Conservation (phyloP, 2,329 filamentous ascomycete genomes). For the Sclerotinia trifoliorum region DNA sequence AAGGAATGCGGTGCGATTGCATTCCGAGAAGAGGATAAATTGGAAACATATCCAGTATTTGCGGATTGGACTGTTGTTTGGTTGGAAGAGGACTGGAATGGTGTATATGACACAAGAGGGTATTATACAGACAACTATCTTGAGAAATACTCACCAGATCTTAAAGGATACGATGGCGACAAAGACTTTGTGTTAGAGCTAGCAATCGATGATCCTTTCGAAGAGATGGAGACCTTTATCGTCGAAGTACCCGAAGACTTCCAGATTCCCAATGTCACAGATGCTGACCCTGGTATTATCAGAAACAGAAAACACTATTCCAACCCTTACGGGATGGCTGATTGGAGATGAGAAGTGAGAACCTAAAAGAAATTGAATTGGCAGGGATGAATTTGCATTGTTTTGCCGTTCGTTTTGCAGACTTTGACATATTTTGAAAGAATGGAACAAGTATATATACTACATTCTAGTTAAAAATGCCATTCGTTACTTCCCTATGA, state of each 20-base stretch:
- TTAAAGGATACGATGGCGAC: background rate
- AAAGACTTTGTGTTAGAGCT: background rate
- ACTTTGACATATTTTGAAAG: background rate
- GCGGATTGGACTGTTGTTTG: conserved; percentile 12
- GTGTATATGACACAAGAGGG: background rate
- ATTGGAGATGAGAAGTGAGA: background rate
- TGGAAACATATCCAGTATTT: background rate
- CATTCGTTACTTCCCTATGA: background rate
- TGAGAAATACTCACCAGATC: background rate
- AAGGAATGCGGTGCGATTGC: conserved; percentile 4
- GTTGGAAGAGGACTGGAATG: conserved; percentile 13
- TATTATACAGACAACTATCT: background rate
- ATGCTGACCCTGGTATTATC: background rate
- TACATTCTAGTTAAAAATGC: background rate
- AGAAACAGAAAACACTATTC: background rate
- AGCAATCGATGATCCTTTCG: background rate
- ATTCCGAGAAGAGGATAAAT: background rate
- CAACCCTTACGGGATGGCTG: background rate
- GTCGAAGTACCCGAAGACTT: background rate
- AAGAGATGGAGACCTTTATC: background rate
- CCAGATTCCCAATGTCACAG: background rate
- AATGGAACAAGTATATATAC: background rate
- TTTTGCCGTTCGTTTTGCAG: background rate
- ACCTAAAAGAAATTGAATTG: background rate
- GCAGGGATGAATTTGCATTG: no score